These are phyloP conservation scores for Uncinocarpus reesii DNA, from an alignment of 2,329 filamentous ascomycete species.

Conservation along the genomic window DNA sequence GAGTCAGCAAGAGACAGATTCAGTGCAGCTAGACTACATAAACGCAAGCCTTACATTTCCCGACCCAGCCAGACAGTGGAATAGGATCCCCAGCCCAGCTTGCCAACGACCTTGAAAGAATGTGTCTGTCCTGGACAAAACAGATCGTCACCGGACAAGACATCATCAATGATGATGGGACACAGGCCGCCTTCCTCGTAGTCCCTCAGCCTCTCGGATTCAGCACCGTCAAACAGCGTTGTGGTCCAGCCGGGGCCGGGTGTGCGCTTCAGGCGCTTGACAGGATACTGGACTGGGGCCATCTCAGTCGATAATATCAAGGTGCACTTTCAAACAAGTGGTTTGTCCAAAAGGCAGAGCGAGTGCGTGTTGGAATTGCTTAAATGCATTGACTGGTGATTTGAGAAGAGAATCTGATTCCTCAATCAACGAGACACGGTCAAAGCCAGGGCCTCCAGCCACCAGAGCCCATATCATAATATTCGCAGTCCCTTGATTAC, in stretches of 20 bases:
- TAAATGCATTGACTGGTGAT: too few relatives aligned
- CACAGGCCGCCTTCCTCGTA: constrained; percentile 7
- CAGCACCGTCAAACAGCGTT: neutral
- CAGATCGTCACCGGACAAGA: constrained; percentile 11
- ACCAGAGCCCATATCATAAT: too few relatives aligned
- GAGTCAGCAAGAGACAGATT: too few relatives aligned
- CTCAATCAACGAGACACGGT: too few relatives aligned
- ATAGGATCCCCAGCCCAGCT: constrained; percentile 14
- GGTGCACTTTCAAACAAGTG: too few relatives aligned
- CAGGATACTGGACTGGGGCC: neutral
- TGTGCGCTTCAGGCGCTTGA: neutral
- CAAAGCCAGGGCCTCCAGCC: too few relatives aligned
- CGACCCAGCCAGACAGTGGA: constrained; percentile 15
- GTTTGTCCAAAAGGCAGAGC: too few relatives aligned
- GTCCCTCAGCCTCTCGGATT: neutral
- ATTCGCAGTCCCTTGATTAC: too few relatives aligned
- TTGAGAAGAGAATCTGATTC: too few relatives aligned
- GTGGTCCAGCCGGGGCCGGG: neutral
- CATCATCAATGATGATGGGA: constrained; percentile 15
- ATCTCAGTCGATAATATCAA: too few relatives aligned
- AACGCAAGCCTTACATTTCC: constrained; percentile 12
- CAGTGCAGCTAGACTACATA: too few relatives aligned
- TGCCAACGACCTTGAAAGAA: constrained; percentile 15
- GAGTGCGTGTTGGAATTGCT: too few relatives aligned
- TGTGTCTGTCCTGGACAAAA: constrained; percentile 4